Conservation (phyloP, 2,329 filamentous ascomycete genomes). For the Botrytis sinoallii region DNA sequence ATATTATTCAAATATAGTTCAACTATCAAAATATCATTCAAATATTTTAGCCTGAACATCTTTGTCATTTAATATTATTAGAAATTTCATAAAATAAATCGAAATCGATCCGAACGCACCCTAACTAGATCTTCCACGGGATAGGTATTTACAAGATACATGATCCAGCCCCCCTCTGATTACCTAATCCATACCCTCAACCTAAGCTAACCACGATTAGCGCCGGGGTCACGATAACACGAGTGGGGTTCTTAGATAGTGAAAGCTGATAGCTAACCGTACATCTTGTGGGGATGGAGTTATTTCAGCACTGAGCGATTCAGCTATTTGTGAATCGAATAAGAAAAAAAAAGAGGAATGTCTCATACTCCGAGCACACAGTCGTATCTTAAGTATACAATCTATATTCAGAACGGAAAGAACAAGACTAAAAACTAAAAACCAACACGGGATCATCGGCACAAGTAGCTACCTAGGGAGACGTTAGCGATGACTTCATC, state of each 20-base stretch:
- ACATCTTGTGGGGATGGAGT: not conserved
- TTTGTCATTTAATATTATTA: too few relatives aligned
- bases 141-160: not conserved
- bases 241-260: not conserved
- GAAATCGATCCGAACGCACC: too few relatives aligned
- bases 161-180: not conserved
- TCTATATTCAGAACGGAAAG: not conserved
- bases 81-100: too few relatives aligned
- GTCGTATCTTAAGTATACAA: not conserved
- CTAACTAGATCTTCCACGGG: not conserved
- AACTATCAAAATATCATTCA: too few relatives aligned
- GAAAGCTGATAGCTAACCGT: not conserved
- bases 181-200: not conserved
- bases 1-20: too few relatives aligned
- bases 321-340: not conserved
- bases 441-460: not conserved
- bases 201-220: not conserved
- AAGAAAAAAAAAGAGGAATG: not conserved
- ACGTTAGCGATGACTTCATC: slow-evolving; percentile 9
- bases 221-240: not conserved
- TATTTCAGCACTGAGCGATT: not conserved
- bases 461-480: not conserved
- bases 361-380: not conserved
- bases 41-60: too few relatives aligned
- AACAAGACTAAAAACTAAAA: not conserved